Evolutionary conservation across 176 grass and related monocot species (phyloP).

Genomic region (Aegilops sharonensis): DNA sequence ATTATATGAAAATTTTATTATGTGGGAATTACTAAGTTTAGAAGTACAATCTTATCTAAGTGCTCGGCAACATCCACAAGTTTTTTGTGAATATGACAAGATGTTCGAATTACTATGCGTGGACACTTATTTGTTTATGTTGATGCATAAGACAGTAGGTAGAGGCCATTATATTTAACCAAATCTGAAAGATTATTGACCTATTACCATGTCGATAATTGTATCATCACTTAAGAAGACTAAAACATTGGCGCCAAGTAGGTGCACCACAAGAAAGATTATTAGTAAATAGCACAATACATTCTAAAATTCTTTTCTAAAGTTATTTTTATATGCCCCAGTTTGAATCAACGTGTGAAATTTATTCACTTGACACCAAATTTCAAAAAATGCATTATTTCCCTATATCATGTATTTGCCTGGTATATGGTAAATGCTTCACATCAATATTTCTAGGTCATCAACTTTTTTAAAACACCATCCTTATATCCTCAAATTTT

Average conservation of each 20-base stretch:
- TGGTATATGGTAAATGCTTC: background rate
- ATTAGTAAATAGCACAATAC: background rate
- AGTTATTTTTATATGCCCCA: background rate
- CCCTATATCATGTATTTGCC: no score
- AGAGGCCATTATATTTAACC: background rate
- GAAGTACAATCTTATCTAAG: no score
- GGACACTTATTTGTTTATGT: background rate
- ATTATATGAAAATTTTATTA: background rate
- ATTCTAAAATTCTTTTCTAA: background rate
- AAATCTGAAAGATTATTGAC: background rate
- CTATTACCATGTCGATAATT: background rate
- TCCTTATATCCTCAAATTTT: conserved; percentile 27
- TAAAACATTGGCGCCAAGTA: background rate
- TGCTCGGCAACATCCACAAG: background rate
- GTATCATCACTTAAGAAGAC: background rate
- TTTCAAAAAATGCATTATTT: no score
- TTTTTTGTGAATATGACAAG: background rate
- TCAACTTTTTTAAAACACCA: background rate
- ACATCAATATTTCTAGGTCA: background rate
- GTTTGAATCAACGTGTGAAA: background rate
- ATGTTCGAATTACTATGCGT: background rate
- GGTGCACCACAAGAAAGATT: background rate
- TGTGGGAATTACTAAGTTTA: background rate
- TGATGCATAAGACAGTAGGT: background rate
- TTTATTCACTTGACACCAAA: background rate